Base-by-base conservation (phyloP, 495 filamentous ascomycete genomes). In the Hypoxylon perforatum region DNA sequence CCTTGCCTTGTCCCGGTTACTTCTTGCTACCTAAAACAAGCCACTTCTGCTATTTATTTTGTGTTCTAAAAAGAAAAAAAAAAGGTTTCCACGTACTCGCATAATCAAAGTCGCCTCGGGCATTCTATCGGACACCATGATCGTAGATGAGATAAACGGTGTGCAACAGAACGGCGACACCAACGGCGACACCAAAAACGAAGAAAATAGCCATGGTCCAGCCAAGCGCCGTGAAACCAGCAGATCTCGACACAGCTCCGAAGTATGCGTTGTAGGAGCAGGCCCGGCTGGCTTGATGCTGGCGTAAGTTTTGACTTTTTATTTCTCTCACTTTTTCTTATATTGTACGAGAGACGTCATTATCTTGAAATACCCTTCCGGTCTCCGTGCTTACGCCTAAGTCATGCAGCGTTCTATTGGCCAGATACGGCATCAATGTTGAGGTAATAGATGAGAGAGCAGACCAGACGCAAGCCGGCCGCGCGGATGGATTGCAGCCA, bases 221-320 rank as follows among this genome's bases (percentile, higher is more conserved):
- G 67, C 63, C 42, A 71, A 68, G 46, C 69, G 59, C 30, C 62
- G 69, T 64, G 64, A 72, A 68, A 68, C 64, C 52, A 66, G 66
- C 23, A 65, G 71, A 47, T 73, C 68, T 41, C 68, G 73, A 30
- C 78, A 72, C 52, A 63, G 57, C 17, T 72, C 81, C 3, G 81
- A 86, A 49, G 89, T 92, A 8, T 86, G 87, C 38, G 82, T 92
- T 22, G 87, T 90, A 42, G 90, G 90, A 12, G 90, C 90, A 41
- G 90, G 90, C 6, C 90, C 90, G 1, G 84, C 88, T 8, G 90
- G 90, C 18, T 73, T 91, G 57, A 90, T 91, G 87, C 82, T 91
- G 59, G 87, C 88, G 80, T 88, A 78, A 44, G 80, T 75, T 17
- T n/a, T 21, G 21, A 45, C 11, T 39, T 21, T 23, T 47, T 11